A percentile compares a stretch with the other conserved stretches of the same genome.
phyloP scores from a whole-genome alignment of 768 basidiomycete species.

The Glaciozyma martinii region DNA sequence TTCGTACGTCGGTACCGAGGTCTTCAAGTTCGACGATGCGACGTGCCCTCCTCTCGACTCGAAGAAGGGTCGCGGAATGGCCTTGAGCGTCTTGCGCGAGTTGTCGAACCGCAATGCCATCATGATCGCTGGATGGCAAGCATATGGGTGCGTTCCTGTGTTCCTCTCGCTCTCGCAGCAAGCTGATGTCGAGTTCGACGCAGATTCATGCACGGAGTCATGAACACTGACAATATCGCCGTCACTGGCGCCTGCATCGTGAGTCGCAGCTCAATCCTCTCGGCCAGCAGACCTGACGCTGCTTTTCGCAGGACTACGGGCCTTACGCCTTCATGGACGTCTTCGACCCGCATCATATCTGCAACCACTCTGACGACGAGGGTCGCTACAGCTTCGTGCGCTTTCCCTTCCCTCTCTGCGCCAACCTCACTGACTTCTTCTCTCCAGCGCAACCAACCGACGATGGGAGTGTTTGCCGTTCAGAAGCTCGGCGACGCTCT shows the following conservation, averaged over 20 bases:
- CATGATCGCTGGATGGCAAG: conserved; percentile 96
- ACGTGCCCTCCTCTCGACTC: neutral
- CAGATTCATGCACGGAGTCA: conserved; percentile 46
- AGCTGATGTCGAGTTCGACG: neutral
- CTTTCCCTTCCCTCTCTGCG: neutral
- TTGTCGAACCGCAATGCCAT: conserved; percentile 71
- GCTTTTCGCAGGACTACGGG: conserved; percentile 46
- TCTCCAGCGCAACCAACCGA: conserved; percentile 39
- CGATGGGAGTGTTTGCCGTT: conserved; percentile 58
- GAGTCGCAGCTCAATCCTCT: too few relatives aligned
- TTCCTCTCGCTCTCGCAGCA: too few relatives aligned
- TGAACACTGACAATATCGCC: conserved; percentile 80
- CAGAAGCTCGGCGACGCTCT: conserved; percentile 55
- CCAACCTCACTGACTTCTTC: neutral
- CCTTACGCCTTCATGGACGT: conserved; percentile 52
- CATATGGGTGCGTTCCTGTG: conserved; percentile 60
- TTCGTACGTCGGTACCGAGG: conserved; percentile 44
- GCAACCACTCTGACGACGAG: conserved; percentile 79
- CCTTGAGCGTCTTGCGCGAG: conserved; percentile 54
- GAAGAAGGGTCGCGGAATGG: neutral
- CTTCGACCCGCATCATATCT: conserved; percentile 73
- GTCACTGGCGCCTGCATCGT: conserved; percentile 46
- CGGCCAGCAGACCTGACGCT: too few relatives aligned
- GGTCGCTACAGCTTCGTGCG: conserved; percentile 33
- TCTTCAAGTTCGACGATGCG: conserved; percentile 20